Conservation (phyloP, 2,329 filamentous ascomycete genomes). For the Colletotrichum scovillei region DNA sequence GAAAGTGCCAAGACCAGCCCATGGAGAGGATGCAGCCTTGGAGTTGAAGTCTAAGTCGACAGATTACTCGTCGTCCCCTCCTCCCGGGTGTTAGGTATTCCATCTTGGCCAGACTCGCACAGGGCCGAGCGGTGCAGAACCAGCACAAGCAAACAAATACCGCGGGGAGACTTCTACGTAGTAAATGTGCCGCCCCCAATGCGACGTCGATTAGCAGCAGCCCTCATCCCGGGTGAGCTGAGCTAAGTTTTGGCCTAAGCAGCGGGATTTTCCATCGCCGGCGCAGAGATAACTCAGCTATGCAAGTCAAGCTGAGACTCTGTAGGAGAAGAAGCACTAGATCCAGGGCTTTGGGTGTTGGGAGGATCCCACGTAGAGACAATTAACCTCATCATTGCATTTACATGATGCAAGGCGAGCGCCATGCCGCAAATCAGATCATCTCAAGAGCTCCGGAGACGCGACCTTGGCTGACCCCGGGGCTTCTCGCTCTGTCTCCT, state of each 20-base stretch:
- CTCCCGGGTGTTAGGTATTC: neutral
- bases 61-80: neutral
- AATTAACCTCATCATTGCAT: neutral
- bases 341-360: neutral
- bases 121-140: neutral
- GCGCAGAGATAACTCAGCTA: neutral
- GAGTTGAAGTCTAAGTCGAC: neutral
- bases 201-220: neutral
- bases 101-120: neutral
- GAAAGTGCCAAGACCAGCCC: neutral
- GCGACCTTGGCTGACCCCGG: neutral
- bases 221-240: neutral
- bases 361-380: neutral
- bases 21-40: neutral
- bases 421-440: neutral
- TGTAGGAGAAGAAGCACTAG: neutral
- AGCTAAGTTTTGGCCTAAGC: neutral
- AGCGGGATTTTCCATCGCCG: constrained; percentile 1
- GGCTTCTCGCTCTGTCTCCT: no score
- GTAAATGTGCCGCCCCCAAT: neutral
- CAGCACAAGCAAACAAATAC: neutral
- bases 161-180: neutral
- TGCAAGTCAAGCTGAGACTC: neutral
- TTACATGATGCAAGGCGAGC: neutral
- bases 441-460: neutral